Conservation (phyloP, 164 flowering plant species). For the Sedum album region DNA sequence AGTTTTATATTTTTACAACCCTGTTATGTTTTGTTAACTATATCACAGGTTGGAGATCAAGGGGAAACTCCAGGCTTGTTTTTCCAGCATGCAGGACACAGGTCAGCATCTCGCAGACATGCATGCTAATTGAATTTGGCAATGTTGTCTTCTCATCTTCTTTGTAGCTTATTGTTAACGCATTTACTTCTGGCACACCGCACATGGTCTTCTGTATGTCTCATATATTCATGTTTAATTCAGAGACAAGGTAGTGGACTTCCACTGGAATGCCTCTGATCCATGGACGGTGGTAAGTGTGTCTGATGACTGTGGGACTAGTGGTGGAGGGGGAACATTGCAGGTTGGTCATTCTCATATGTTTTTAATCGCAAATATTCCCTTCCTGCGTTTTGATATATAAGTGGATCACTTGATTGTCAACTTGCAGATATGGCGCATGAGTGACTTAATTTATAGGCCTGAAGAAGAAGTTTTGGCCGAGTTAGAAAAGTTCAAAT, state of each 20-base stretch:
- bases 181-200: neutral
- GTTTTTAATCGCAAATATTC: neutral
- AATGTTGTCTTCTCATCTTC: neutral
- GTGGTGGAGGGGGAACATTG: conserved; percentile 65
- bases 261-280: conserved; percentile 66
- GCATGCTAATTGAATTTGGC: neutral
- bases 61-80: conserved; percentile 46
- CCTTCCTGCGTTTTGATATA: neutral
- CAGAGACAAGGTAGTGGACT: conserved; percentile 72
- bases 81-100: conserved; percentile 72
- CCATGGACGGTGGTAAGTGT: conserved; percentile 78
- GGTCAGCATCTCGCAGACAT: conserved; percentile 26
- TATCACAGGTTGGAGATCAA: conserved; percentile 40
- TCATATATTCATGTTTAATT: neutral
- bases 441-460: conserved; percentile 84
- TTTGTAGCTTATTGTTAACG: neutral
- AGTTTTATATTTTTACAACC: neutral
- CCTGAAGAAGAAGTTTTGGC: conserved; percentile 82
- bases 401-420: neutral
- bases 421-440: conserved; percentile 79
- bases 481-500: conserved; percentile 85
- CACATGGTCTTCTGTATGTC: neutral
- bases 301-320: conserved; percentile 60
- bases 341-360: conserved; percentile 32
- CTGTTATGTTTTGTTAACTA: neutral